Evolutionary conservation across 192 early-diverging fungal genomes (phyloP).

Genomic region (Entomortierella chlamydospora): DNA sequence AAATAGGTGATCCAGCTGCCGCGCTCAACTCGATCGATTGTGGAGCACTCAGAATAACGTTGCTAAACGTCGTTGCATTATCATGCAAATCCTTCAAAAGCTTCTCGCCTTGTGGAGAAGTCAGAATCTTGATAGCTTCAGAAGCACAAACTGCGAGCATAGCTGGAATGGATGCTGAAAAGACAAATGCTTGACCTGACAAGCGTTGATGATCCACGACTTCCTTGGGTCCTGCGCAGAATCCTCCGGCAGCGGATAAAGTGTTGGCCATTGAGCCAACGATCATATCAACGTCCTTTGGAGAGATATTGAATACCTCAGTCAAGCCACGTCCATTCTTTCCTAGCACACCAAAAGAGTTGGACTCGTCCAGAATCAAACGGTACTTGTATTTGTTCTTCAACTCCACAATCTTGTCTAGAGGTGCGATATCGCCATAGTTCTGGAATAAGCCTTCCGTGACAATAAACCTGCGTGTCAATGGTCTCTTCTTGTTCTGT

Average conservation of each 20-base stretch:
- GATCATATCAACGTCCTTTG: conserved; percentile 88
- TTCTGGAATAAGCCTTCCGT: conserved; percentile 93
- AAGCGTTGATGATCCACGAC: conserved; percentile 91
- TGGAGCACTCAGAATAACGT: conserved; percentile 59
- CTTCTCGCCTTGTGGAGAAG: conserved; percentile 55
- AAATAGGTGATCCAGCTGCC: conserved; percentile 69
- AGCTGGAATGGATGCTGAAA: conserved; percentile 95
- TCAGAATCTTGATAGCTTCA: conserved; percentile 78
- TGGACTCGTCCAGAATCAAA: conserved; percentile 91
- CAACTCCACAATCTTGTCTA: conserved; percentile 83
- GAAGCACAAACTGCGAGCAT: conserved; percentile 88
- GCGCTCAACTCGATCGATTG: conserved; percentile 65
- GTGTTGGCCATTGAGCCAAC: conserved; percentile 85
- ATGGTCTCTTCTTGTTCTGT: conserved; percentile 76
- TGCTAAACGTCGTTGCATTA: conserved; percentile 72
- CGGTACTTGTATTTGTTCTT: conserved; percentile 97
- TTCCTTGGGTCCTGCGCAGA: conserved; percentile 88
- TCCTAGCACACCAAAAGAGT: conserved; percentile 90
- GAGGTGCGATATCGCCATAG: conserved; percentile 87
- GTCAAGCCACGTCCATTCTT: conserved; percentile 86
- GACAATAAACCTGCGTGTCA: conserved; percentile 93
- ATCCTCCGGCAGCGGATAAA: conserved; percentile 88
- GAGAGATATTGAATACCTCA: conserved; percentile 79
- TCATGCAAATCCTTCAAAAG: conserved; percentile 68
- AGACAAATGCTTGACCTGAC: conserved; percentile 89